These are phyloP conservation scores for Silene noctiflora DNA, from an alignment of 179 eudicot genomes.

Conservation along the genomic window DNA sequence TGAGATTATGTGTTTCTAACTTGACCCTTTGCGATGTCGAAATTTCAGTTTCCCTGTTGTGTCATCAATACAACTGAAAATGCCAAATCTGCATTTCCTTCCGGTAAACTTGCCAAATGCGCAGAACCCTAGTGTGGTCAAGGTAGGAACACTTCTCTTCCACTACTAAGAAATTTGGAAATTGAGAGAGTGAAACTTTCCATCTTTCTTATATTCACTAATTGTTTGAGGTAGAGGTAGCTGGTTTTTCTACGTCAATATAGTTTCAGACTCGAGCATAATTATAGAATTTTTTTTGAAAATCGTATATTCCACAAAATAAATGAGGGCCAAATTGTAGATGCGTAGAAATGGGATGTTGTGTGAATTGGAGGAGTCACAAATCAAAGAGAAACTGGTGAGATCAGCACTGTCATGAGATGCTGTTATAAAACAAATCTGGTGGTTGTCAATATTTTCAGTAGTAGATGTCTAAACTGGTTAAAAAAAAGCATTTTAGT, in stretches of 20 bases:
- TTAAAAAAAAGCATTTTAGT: no score
- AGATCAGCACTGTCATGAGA: neutral
- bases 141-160: conserved; percentile 43
- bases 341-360: neutral
- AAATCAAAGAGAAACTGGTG: neutral
- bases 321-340: neutral
- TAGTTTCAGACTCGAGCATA: no score
- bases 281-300: no score
- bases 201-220: neutral
- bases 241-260: neutral
- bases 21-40: conserved; percentile 2
- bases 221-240: neutral
- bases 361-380: neutral
- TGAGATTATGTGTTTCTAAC: neutral
- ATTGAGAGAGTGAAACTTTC: neutral
- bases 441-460: neutral
- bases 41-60: conserved; percentile 67
- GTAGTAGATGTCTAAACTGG: neutral
- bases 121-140: conserved; percentile 65
- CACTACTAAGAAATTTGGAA: neutral
- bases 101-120: conserved; percentile 76
- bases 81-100: conserved; percentile 94
- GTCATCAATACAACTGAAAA: conserved; percentile 62
- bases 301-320: neutral
- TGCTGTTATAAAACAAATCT: neutral